Evolutionary conservation across 441 rosid genomes (phyloP), one percentile per base, ranked within the genome.

Genomic region (Flueggea neowawraea): DNA sequence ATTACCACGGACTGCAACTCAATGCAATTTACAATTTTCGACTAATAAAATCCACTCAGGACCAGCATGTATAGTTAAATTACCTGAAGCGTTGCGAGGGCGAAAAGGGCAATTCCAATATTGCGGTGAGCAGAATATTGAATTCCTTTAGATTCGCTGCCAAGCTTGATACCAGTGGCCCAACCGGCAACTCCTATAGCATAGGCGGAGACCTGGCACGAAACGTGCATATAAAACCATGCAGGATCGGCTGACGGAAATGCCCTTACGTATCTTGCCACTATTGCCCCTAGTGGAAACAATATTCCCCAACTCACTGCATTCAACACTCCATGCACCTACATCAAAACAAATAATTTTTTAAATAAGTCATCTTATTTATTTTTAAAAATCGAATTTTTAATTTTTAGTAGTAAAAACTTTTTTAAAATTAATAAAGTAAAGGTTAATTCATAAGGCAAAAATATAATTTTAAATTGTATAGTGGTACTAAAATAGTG

Each of bases 261-360:
- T 16, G 73, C 73, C 55, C 75, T 82, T 76, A 84, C 53, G 71
- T 86, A 84, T 45, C 86, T 77, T 16, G 92, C 92, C 0, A 80
- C 68, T 52, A 80, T 50, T 15, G 63, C 72, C 10, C 88, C 92
- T 2, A 75, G 6, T 2, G 90, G 93, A 75, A 84, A 73, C 65
- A 84, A 55, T 16, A 74, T 57, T 16, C 93, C 88, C 86, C 88
- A 87, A 62, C 88, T 84, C 66, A 87, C 76, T 4, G 77, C 77
- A 44, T 87, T 88, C 6, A 88, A 54, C 11, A 82, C 57, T 47
- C 91, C 95, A 36, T 85, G 95, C 62, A 74, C 73, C 81, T 74
- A 69, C 28, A 62, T 15, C 6, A 4, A 9, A 41, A 53, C 5
- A 28, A 43, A 14, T n/a, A n/a, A 16, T 52, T 4, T 17, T 3